Conservation (phyloP, 495 filamentous ascomycete species). For the Glonium stellatum region DNA sequence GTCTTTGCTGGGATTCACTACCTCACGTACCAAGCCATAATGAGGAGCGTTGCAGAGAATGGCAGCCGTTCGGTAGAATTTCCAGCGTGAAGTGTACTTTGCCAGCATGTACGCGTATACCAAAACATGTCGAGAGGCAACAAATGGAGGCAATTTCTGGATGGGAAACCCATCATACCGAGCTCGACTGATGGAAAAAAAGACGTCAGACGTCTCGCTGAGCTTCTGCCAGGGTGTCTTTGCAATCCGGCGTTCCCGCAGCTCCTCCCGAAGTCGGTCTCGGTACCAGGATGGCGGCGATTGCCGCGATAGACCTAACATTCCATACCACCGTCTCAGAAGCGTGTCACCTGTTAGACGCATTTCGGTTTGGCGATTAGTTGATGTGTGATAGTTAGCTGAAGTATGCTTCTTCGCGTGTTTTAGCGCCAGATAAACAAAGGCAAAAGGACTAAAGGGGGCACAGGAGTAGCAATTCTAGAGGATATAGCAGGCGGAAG, state of each 20-base stretch:
- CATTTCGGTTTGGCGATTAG: slow-evolving; percentile 6
- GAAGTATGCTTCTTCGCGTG: slow-evolving; percentile 7
- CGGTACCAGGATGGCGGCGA: slow-evolving; percentile 42
- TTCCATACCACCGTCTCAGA: slow-evolving; percentile 35
- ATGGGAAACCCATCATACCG: slow-evolving; percentile 38
- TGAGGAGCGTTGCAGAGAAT: slow-evolving; percentile 35
- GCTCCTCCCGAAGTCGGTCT: slow-evolving; percentile 43
- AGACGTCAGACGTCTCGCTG: slow-evolving; percentile 49
- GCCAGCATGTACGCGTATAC: slow-evolving; percentile 46
- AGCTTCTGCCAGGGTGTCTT: slow-evolving; percentile 36
- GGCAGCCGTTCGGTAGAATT: slow-evolving; percentile 43
- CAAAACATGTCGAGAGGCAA: slow-evolving; percentile 24
- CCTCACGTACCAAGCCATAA: slow-evolving; percentile 39
- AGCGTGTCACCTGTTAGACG: slow-evolving; percentile 4
- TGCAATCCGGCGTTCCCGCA: slow-evolving; percentile 38
- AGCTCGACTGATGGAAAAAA: slow-evolving; percentile 46
- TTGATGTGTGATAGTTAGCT: slow-evolving; percentile 5
- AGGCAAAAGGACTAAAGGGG: too few species aligned
- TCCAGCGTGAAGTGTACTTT: slow-evolving; percentile 47
- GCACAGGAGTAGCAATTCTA: too few species aligned
- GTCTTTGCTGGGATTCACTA: slow-evolving; percentile 46
- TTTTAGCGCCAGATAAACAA: slow-evolving; percentile 6
- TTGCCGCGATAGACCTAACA: slow-evolving; percentile 39
- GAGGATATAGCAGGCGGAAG: too few species aligned
- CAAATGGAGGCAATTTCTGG: slow-evolving; percentile 33